phyloP scores from a whole-genome alignment of 805 yeast species.

The Priceomyces melissophilus region DNA sequence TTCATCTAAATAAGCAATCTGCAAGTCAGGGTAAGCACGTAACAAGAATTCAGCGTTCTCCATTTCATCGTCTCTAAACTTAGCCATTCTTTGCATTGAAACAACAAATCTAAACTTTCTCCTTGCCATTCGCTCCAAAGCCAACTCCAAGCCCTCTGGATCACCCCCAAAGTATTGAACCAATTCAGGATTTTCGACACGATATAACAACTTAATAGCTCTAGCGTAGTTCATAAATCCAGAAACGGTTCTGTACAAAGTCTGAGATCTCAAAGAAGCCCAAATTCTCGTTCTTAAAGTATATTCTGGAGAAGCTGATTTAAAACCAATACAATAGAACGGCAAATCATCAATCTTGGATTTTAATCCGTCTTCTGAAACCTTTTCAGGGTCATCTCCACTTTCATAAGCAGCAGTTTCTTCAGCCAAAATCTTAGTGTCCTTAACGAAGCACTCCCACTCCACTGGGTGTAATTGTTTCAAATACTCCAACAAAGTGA shows the following conservation, averaged over 20 bases:
- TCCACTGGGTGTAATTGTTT: conserved; percentile 55
- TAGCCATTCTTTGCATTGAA: conserved; percentile 59
- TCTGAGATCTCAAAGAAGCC: conserved; percentile 47
- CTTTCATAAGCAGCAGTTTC: conserved; percentile 54
- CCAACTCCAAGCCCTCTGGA: conserved; percentile 94
- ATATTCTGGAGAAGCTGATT: conserved; percentile 47
- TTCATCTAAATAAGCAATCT: conserved; percentile 59
- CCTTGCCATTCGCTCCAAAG: conserved; percentile 73
- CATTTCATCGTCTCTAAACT: conserved; percentile 53
- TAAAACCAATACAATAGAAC: conserved; percentile 46
- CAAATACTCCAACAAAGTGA: conserved; percentile 53
- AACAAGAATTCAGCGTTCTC: conserved; percentile 57
- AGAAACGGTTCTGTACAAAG: conserved; percentile 44
- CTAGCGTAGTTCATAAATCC: conserved; percentile 48
- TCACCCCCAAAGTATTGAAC: conserved; percentile 98
- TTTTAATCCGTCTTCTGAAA: conserved; percentile 30
- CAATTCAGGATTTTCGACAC: conserved; percentile 44
- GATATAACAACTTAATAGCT: conserved; percentile 42
- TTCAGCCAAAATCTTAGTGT: conserved; percentile 52
- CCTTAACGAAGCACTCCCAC: conserved; percentile 56
- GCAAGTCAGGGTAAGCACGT: conserved; percentile 65
- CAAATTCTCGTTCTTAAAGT: conserved; percentile 45
- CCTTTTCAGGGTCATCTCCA: conserved; percentile 38
- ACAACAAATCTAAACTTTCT: conserved; percentile 63
- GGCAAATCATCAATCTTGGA: conserved; percentile 41